Base-by-base conservation (phyloP, 768 basidiomycete species). In the Tephrocybe sp. region DNA sequence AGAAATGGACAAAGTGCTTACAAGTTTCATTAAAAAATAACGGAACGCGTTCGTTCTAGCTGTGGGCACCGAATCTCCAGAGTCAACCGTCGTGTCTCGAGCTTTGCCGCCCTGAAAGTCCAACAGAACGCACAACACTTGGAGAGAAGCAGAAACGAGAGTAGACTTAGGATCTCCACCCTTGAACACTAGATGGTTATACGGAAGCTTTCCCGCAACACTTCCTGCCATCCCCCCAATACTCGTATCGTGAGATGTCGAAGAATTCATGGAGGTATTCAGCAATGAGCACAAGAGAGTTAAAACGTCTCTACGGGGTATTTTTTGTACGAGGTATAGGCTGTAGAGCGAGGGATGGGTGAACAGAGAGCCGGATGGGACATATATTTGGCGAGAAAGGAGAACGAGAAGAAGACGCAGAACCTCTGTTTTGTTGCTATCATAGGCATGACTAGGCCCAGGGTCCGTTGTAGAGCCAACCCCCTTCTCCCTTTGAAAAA, bases 241-340 rank as follows among this genome's bases (percentile, higher is more conserved):
- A 17, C 77, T 77, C 40, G 73, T 79, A 37, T 71, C 70, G 39
- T 68, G 77, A 20, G 73, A 67, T 26, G 73, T 74, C 30, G 83
- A 68, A 0, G 86, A 81, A 66, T 87, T 90, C 79, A 91, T 81
- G 48, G 85, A 83, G 9, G 92, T 96, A 65, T 99, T 99, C 53
- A 99, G 73, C 39, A 97, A 72, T 3, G 95, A 98, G 68, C 96
- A 99, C 7, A 99, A 72, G 23, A 98, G 73, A 3, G 95, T 94
- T 49, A 99, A 77, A n/a, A 95, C 86, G 59, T 94, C 81, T 37
- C 88, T 81, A 49, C 93, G 79, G 53, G 86, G 77, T 47, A 84
- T 80, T 66, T 84, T 76, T 67, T 92, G 88, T 9, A 88, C 86
- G 41, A 92, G 75, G 63, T 92, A 81, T 7, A 89, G 77, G 15